Percentiles rank a stretch among this genome's conserved stretches.
Conservation (phyloP, 2,329 filamentous ascomycete species). For the Chaetomiaceae sp. region DNA sequence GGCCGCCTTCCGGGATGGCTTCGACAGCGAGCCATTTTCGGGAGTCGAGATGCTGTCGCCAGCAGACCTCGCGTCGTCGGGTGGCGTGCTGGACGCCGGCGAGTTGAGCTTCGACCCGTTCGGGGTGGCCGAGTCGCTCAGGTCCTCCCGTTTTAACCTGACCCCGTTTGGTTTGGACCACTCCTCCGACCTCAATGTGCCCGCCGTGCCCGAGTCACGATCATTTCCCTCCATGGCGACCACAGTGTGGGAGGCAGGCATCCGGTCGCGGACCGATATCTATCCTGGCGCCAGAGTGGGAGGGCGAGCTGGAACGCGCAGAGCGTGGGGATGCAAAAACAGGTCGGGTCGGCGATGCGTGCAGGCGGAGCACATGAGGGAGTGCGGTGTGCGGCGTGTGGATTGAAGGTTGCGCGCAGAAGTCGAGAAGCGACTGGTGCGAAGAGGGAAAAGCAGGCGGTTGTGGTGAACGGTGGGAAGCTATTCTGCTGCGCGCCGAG, state of each 20-base stretch:
- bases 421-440: background rate
- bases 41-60: constrained; percentile 44
- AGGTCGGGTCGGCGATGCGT: background rate
- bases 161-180: constrained; percentile 31
- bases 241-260: constrained; percentile 14
- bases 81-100: constrained; percentile 38
- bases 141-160: constrained; percentile 36
- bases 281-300: background rate
- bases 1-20: constrained; percentile 65
- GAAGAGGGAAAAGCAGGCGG: background rate
- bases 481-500: constrained; percentile 20
- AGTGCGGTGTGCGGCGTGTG: no score
- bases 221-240: constrained; percentile 26
- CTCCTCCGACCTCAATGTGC: constrained; percentile 38
- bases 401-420: background rate
- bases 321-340: constrained; percentile 1
- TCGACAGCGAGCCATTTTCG: constrained; percentile 54
- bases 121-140: constrained; percentile 35
- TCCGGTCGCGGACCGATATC: background rate
- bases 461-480: constrained; percentile 8
- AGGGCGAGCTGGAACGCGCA: background rate
- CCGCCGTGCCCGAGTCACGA: constrained; percentile 21
- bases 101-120: constrained; percentile 35
- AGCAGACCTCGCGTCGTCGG: constrained; percentile 40
- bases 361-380: constrained; percentile 14